Evolutionary conservation across 1,284 basidiomycete genomes (phyloP).

Genomic region (Xanthoconium separans): DNA sequence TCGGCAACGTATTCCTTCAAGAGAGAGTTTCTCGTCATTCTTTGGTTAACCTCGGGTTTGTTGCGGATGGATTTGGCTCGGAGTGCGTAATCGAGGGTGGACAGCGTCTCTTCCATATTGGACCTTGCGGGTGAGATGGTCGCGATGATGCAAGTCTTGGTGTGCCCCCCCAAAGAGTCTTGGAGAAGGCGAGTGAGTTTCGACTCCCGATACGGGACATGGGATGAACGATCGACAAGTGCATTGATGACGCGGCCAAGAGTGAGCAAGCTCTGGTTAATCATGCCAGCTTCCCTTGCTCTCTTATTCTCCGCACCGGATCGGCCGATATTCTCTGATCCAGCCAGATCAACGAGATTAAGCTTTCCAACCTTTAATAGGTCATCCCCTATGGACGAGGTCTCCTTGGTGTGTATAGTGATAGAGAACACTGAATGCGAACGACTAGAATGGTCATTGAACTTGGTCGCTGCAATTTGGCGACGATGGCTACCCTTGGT

Average conservation of each 20-base stretch:
- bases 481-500: conserved; percentile 88
- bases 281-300: conserved; percentile 97
- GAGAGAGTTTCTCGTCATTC: conserved; percentile 90
- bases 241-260: conserved; percentile 97
- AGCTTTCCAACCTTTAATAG: conserved; percentile 92
- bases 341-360: conserved; percentile 96
- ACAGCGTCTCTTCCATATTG: conserved; percentile 97
- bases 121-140: conserved; percentile 90
- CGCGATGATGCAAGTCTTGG: conserved; percentile 98
- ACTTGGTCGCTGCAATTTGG: conserved; percentile 95
- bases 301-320: conserved; percentile 95
- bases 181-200: conserved; percentile 97
- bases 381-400: conserved; percentile 79
- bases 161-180: conserved; percentile 97
- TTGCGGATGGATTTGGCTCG: conserved; percentile 96
- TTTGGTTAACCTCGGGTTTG: conserved; percentile 93
- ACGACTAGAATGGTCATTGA: conserved; percentile 96
- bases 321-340: conserved; percentile 96
- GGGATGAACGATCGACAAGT: conserved; percentile 87
- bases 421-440: conserved; percentile 99
- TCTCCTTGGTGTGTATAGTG: conserved; percentile 91
- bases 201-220: conserved; percentile 93
- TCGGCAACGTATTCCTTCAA: conserved; percentile 96
- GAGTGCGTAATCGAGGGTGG: conserved; percentile 96
- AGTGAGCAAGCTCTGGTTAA: conserved; percentile 96